Percentiles rank a stretch among this genome's conserved stretches.
Evolutionary conservation across 352 stramenopile genomes (phyloP).

Genomic region (Phytophthora foliorum): DNA sequence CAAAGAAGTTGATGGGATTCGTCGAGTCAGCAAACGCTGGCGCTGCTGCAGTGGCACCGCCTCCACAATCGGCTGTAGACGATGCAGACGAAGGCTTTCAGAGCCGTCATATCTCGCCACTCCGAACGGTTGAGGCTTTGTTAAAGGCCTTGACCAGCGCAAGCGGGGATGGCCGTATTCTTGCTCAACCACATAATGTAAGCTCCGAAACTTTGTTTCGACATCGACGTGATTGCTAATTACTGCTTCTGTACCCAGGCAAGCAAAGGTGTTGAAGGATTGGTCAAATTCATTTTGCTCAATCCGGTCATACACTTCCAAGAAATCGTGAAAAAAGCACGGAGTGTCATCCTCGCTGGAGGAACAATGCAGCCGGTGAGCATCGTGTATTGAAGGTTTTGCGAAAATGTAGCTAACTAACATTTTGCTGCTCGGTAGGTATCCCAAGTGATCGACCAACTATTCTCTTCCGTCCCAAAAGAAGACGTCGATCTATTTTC

Average conservation of each 20-base stretch:
- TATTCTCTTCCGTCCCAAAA: slow-evolving; percentile 89
- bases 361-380: slow-evolving; percentile 97
- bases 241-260: slow-evolving; percentile 37
- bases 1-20: slow-evolving; percentile 88
- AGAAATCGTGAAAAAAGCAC: slow-evolving; percentile 94
- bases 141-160: slow-evolving; percentile 82
- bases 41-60: background rate
- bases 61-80: background rate
- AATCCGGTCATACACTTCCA: slow-evolving; percentile 96
- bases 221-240: slow-evolving; percentile 1
- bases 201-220: background rate
- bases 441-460: slow-evolving; percentile 94
- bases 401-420: background rate
- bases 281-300: slow-evolving; percentile 96
- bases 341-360: slow-evolving; percentile 97
- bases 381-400: background rate
- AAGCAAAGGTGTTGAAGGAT: slow-evolving; percentile 56
- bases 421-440: slow-evolving; percentile 53
- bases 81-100: slow-evolving; percentile 62
- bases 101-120: slow-evolving; percentile 84
- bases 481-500: slow-evolving; percentile 95
- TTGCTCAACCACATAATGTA: slow-evolving; percentile 74
- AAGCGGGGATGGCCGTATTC: slow-evolving; percentile 74
- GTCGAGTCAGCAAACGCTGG: slow-evolving; percentile 53
- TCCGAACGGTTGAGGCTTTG: slow-evolving; percentile 79